Conservation (phyloP, 768 basidiomycete genomes). For the Boletellus ananas region DNA sequence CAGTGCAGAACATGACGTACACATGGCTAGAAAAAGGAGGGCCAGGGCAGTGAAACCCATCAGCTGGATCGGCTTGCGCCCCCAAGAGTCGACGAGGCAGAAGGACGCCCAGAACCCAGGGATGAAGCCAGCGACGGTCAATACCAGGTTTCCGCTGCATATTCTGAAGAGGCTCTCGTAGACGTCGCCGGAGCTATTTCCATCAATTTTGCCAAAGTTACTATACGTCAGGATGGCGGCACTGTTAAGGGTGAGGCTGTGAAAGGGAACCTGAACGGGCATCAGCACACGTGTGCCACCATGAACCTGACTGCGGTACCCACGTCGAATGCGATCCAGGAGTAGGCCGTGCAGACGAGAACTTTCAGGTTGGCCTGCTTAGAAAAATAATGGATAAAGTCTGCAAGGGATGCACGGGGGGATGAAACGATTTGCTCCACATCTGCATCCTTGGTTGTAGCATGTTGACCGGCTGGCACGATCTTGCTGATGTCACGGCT, state of each 20-base stretch:
- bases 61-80: constrained; percentile 72
- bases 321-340: constrained; percentile 88
- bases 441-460: constrained; percentile 42
- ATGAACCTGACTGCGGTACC: constrained; percentile 22
- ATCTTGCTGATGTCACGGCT: constrained; percentile 65
- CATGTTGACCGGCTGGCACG: constrained; percentile 39
- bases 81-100: constrained; percentile 64
- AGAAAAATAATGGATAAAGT: constrained; percentile 67
- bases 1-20: constrained; percentile 34
- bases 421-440: constrained; percentile 49
- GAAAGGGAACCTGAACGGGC: constrained; percentile 69
- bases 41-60: constrained; percentile 69
- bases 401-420: constrained; percentile 60
- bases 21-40: constrained; percentile 63
- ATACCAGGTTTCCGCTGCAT: constrained; percentile 17
- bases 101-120: constrained; percentile 64
- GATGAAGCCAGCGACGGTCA: constrained; percentile 17
- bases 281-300: constrained; percentile 1
- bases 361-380: constrained; percentile 76
- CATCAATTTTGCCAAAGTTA: constrained; percentile 50
- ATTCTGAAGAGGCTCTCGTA: constrained; percentile 25
- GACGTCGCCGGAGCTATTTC: constrained; percentile 8
- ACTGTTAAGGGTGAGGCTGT: constrained; percentile 81
- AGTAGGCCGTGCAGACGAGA: constrained; percentile 71
- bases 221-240: constrained; percentile 71